A percentile compares a stretch with the other conserved stretches of the same genome.
Conservation (phyloP, 208 protist species). For the Trypanosoma congolense region DNA sequence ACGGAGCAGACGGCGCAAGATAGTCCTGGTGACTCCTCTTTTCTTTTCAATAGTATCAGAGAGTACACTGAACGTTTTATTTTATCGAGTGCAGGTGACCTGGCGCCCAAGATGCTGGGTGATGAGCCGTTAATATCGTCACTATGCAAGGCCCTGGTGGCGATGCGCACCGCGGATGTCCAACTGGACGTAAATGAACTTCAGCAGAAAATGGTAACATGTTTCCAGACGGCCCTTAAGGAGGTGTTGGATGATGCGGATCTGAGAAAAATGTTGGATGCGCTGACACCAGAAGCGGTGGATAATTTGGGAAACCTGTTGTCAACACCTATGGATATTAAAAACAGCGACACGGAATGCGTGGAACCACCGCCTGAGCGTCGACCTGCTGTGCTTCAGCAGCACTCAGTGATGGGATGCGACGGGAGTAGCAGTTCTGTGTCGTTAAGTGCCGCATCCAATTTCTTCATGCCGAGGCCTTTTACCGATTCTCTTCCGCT, state of each 20-base stretch:
- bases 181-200: conserved; percentile 2
- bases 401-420: no score
- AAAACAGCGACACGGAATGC: no score
- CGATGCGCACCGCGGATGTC: background rate
- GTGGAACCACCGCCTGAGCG: no score
- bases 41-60: conserved; percentile 5
- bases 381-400: no score
- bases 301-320: no score
- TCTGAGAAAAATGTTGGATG: background rate
- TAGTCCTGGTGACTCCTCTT: background rate
- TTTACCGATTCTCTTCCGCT: conserved; percentile 10
- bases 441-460: background rate
- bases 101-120: background rate
- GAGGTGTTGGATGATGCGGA: background rate
- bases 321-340: no score
- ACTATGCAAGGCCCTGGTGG: conserved; percentile 1
- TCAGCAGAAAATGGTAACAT: conserved; percentile 1
- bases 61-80: background rate
- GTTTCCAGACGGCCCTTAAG: conserved; percentile 1
- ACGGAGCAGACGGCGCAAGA: no score
- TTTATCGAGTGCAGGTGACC: background rate
- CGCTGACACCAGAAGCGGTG: no score
- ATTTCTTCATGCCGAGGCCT: background rate
- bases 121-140: conserved; percentile 4
- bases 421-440: no score